Base-by-base conservation (phyloP, 1,284 basidiomycete genomes). In the Sphagnurus paluster region DNA sequence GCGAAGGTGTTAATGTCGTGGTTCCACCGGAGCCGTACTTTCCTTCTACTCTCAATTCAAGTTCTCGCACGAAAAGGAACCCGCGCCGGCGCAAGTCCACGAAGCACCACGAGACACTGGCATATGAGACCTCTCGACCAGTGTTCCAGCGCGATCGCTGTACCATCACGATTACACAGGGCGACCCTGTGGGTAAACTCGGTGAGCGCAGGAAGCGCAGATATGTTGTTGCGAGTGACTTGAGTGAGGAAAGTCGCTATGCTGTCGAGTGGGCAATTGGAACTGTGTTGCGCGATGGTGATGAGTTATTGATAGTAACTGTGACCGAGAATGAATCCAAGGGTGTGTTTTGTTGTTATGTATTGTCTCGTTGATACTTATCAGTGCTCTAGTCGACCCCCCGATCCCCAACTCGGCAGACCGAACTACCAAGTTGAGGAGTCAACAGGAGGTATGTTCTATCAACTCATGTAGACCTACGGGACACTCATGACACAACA, bases 241-340 rank as follows among this genome's bases (percentile, higher is more conserved):
- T 98, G 57, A 93, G 90, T 54, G 90, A 97, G 56, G 94, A 97
- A 71, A 87, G 83, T 66, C 76, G 87, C 28, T 97, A 93, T 66
- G 93, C 94, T 0, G 80, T 96, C 5, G 93, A 96, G 64, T 96
- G 93, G 93, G 93, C 90, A 1, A 95, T 98, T 50, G 96, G 96
- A 4, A 98, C 96, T 0, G 96, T 98, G 0, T 70, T 98, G 49
- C 75, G 94, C 52, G 95, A 98, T 65, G 96, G 96, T 0, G 96
- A 99, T 63, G 90, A 94, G 67, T 71, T 95, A 83, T 69, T 94
- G 52, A 77, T 97, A 50, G 89, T 97, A 3, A 93, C 87, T 1
- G 89, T 98, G 4, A 87, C 92, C 53, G 96, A 99, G 68, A 95
- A 93, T 54, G 96, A 98, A 54, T 74, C 75, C 37, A 98, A 96